Percentiles rank a stretch among this genome's conserved stretches.
Conservation (phyloP, 805 yeast genomes). For the Zygotorulaspora chibaensis region DNA sequence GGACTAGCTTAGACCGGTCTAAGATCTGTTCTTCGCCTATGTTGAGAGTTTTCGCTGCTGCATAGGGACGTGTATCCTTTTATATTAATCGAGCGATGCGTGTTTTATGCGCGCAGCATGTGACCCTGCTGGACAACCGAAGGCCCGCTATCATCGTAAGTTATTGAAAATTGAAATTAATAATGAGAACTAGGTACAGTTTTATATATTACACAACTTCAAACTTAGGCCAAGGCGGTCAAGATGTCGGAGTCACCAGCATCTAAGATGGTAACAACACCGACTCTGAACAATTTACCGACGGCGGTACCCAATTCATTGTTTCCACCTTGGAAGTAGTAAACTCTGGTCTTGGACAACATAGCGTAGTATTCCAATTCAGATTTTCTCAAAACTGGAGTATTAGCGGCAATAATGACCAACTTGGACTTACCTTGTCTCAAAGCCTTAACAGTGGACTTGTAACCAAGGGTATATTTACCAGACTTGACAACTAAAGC, state of each 20-base stretch:
- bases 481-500: slow-evolving; percentile 98
- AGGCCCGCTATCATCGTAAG: neutral
- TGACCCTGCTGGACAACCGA: neutral
- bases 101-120: no score
- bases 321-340: slow-evolving; percentile 99
- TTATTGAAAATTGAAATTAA: neutral
- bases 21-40: no score
- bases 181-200: neutral
- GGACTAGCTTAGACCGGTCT: no score
- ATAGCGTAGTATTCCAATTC: slow-evolving; percentile 99
- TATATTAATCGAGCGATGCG: no score
- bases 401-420: slow-evolving; percentile 96
- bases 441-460: slow-evolving; percentile 95
- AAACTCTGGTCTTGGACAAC: slow-evolving; percentile 93
- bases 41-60: no score
- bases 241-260: slow-evolving; percentile 99
- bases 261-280: slow-evolving; percentile 91
- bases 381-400: slow-evolving; percentile 99
- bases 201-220: slow-evolving; percentile 2
- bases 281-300: slow-evolving; percentile 99
- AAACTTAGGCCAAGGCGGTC: slow-evolving; percentile 47
- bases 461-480: slow-evolving; percentile 99
- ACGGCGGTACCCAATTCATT: slow-evolving; percentile 99
- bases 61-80: no score
- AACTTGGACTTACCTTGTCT: slow-evolving; percentile 99